phyloP scores from a whole-genome alignment of 768 basidiomycete genomes.

The Tylopilus cervinicoccineus region DNA sequence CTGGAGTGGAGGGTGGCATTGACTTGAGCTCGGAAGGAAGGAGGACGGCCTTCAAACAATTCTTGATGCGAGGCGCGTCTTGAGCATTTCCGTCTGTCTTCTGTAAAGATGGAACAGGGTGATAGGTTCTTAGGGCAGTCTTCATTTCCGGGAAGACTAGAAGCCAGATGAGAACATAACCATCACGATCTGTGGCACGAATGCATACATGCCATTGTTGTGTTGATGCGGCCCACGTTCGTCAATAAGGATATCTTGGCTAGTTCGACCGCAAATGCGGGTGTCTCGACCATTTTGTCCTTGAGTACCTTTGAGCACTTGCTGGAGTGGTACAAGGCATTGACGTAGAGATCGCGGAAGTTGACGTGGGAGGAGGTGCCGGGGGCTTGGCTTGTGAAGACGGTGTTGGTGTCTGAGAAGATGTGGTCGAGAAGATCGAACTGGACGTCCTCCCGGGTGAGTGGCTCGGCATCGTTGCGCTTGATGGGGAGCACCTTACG shows the following conservation, averaged over 20 bases:
- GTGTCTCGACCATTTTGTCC: slow-evolving; percentile 82
- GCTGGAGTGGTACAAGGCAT: slow-evolving; percentile 72
- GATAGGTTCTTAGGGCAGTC: slow-evolving; percentile 84
- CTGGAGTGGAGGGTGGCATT: slow-evolving; percentile 67
- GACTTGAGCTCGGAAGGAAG: slow-evolving; percentile 65
- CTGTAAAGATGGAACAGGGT: slow-evolving; percentile 84
- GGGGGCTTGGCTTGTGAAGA: slow-evolving; percentile 66
- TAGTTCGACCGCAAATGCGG: slow-evolving; percentile 73
- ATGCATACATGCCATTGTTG: slow-evolving; percentile 79
- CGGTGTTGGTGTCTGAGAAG: slow-evolving; percentile 63
- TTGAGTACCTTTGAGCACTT: slow-evolving; percentile 87
- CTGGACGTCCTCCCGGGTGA: slow-evolving; percentile 82
- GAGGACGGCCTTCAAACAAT: slow-evolving; percentile 78
- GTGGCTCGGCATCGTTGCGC: slow-evolving; percentile 76
- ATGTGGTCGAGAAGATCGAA: slow-evolving; percentile 79
- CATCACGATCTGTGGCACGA: slow-evolving; percentile 7
- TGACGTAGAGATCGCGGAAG: slow-evolving; percentile 82
- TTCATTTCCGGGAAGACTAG: slow-evolving; percentile 93
- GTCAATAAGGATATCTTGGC: slow-evolving; percentile 82
- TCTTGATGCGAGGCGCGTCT: slow-evolving; percentile 90
- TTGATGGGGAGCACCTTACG: slow-evolving; percentile 71
- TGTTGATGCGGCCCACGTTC: slow-evolving; percentile 89
- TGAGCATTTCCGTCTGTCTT: slow-evolving; percentile 86
- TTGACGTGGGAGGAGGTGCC: slow-evolving; percentile 51
- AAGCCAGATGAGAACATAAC: slow-evolving; percentile 15